Base-by-base conservation (phyloP, 805 yeast species). In the Candida montana region DNA sequence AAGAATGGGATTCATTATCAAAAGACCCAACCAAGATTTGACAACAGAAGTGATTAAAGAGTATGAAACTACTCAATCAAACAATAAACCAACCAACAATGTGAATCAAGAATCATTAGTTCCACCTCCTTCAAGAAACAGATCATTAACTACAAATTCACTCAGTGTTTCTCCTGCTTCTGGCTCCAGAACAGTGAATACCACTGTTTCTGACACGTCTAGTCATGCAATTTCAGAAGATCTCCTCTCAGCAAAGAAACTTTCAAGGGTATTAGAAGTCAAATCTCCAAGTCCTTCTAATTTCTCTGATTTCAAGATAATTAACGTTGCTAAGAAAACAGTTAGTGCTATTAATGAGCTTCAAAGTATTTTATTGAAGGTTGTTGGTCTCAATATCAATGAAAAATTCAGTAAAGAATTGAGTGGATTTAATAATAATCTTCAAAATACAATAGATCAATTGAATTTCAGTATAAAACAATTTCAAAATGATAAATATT, bases 1-100 rank as follows among this genome's bases (percentile, higher is more conserved):
- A 54, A 67, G 91, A 47, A 83, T 81, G 89, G 91, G 90, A 0
- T 73, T 83, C 40, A 77, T 83, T 30, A 74, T 77, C 39, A 76
- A 74, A 41, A 52, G 58, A 46, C 51, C 57, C 27, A 45, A 37
- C 27, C 70, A 58, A 33, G 56, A 50, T 28, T 30, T 47, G 20
- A 18, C 47, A 16, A 32, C 26, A 26, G 49, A 42, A 12, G 41
- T 62, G 8, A 51, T 53, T 5, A 57, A 63, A 29, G 63, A 64
- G 20, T 46, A 62, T 9, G 53, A 57, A 6, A 37, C 52, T 41
- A 50, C 40, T 9, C 29, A 28, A 18, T 26, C 46, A n/a, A n/a
- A 39, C n/a, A 24, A 16, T 31, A 45, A 33, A 17, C 15, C 41
- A 26, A 10, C 7, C 32, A 20, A 17, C 15, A 13, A 40, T 13